Conservation (phyloP, 805 yeast genomes). For the Candida manassasensis region DNA sequence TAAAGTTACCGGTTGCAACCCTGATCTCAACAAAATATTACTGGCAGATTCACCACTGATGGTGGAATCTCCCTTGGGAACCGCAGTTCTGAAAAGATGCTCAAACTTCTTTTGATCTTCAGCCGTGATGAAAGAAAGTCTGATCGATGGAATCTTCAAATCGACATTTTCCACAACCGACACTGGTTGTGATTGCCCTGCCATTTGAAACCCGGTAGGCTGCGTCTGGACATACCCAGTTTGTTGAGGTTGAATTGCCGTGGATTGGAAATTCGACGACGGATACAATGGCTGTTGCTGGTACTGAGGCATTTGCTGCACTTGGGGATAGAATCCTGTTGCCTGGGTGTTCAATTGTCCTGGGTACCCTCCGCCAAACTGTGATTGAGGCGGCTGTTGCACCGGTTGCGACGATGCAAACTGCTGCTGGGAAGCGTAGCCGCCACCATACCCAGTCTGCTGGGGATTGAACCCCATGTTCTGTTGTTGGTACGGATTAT, state of each 20-base stretch:
- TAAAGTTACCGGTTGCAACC: conserved; percentile 65
- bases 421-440: conserved; percentile 22
- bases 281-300: conserved; percentile 15
- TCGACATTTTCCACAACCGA: conserved; percentile 50
- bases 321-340: conserved; percentile 18
- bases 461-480: conserved; percentile 17
- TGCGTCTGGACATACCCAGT: conserved; percentile 38
- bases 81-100: conserved; percentile 74
- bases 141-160: conserved; percentile 65
- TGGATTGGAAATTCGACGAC: conserved; percentile 10
- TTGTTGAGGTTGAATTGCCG: conserved; percentile 25
- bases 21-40: conserved; percentile 73
- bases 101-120: conserved; percentile 86
- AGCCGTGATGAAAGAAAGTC: conserved; percentile 80
- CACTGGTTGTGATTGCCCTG: conserved; percentile 20
- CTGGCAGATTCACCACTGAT: conserved; percentile 73
- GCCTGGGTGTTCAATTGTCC: conserved; percentile 26
- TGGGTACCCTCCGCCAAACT: conserved; percentile 37
- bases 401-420: conserved; percentile 17
- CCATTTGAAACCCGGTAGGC: conserved; percentile 42
- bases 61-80: conserved; percentile 63
- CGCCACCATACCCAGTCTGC: conserved; percentile 16
- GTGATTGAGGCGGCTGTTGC: conserved; percentile 27
- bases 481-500: conserved; percentile 33
- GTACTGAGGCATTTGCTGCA: conserved; percentile 16